phyloP scores from a whole-genome alignment of 805 yeast species.

The Saturnispora sekii region DNA sequence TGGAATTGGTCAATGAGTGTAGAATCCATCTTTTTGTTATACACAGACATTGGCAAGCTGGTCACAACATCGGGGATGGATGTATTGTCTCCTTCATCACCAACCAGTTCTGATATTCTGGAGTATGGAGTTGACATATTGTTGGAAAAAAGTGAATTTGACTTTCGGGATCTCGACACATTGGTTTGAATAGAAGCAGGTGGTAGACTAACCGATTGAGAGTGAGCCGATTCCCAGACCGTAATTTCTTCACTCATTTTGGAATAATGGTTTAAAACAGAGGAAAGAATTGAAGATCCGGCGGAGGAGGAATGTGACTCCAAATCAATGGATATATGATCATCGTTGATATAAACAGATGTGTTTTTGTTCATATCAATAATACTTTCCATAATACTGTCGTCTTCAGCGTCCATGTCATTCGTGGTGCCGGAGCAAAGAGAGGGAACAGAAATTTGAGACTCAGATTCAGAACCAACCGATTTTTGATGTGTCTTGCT shows the following conservation, averaged over 20 bases:
- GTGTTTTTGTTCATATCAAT: background rate
- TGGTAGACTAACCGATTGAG: background rate
- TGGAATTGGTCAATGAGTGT: slow-evolving; percentile 20
- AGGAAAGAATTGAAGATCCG: slow-evolving; percentile 2
- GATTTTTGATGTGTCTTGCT: no score
- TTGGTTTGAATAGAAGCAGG: background rate
- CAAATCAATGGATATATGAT: slow-evolving; percentile 2
- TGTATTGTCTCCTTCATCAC: background rate
- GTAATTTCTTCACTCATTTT: background rate
- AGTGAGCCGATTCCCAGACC: background rate
- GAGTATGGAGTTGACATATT: background rate
- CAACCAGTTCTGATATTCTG: background rate
- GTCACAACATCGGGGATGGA: background rate
- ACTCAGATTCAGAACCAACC: no score
- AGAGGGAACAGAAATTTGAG: no score
- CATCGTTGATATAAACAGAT: background rate
- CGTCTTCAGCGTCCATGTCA: background rate
- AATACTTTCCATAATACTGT: background rate
- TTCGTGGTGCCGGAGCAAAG: background rate
- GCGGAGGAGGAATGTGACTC: slow-evolving; percentile 2
- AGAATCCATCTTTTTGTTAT: slow-evolving; percentile 12
- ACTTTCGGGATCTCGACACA: background rate
- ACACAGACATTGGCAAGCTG: slow-evolving; percentile 1
- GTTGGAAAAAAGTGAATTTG: slow-evolving; percentile 6
- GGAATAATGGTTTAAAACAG: slow-evolving; percentile 2